Evolutionary conservation across 2,329 filamentous ascomycete genomes (phyloP).

Genomic region (Arthrobotrys entomopaga): DNA sequence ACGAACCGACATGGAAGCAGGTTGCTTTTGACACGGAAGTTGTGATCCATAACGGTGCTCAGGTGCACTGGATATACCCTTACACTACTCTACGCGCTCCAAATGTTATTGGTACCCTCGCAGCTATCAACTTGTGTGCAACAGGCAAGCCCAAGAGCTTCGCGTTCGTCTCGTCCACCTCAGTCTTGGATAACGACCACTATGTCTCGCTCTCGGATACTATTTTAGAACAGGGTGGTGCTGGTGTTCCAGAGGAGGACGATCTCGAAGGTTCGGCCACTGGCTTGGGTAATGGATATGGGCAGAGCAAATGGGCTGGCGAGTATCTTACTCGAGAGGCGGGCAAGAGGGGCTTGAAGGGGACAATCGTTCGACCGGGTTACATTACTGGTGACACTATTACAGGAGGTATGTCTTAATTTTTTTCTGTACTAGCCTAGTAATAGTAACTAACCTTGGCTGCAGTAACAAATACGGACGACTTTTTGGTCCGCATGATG

Average conservation of each 20-base stretch:
- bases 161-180: conserved; percentile 84
- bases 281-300: conserved; percentile 86
- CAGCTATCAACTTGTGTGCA: conserved; percentile 79
- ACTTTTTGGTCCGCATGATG: conserved; percentile 85
- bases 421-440: neutral
- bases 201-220: conserved; percentile 78
- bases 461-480: conserved; percentile 77
- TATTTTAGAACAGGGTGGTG: conserved; percentile 70
- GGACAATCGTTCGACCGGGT: conserved; percentile 81
- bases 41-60: conserved; percentile 83
- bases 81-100: conserved; percentile 77
- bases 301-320: conserved; percentile 87
- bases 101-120: conserved; percentile 85
- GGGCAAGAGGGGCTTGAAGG: conserved; percentile 77
- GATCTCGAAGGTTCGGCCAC: conserved; percentile 79
- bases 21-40: conserved; percentile 75
- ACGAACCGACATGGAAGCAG: conserved; percentile 71
- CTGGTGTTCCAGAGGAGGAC: conserved; percentile 77
- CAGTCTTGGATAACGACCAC: conserved; percentile 81
- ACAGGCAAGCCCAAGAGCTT: conserved; percentile 81
- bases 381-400: conserved; percentile 81
- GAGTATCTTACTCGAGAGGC: conserved; percentile 80
- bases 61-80: conserved; percentile 81
- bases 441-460: conserved; percentile 7
- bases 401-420: conserved; percentile 67